Conservation (phyloP, 2,329 filamentous ascomycete genomes). For the Botrytis fragariae region DNA sequence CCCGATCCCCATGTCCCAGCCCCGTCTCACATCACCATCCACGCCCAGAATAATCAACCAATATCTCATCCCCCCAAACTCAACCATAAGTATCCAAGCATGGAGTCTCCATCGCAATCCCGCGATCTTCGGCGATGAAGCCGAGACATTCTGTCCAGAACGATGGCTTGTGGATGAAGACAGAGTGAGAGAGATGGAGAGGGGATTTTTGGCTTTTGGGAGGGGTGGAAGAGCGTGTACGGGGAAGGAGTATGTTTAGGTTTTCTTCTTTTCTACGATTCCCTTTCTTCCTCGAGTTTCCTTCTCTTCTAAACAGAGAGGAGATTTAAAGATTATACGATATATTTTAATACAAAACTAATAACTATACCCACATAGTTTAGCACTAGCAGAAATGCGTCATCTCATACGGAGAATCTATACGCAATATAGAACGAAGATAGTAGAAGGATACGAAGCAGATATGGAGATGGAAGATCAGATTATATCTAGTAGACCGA, state of each 20-base stretch:
- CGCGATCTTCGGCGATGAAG: conserved; percentile 68
- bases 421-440: conserved; percentile 51
- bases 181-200: conserved; percentile 69
- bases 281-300: background rate
- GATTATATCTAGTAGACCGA: conserved; percentile 46
- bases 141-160: conserved; percentile 75
- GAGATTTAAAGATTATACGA: fast-evolving
- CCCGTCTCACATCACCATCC: conserved; percentile 51
- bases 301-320: background rate
- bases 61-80: conserved; percentile 51
- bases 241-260: conserved; percentile 59
- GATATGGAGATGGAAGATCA: conserved; percentile 66
- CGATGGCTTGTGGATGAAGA: conserved; percentile 76
- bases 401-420: conserved; percentile 62
- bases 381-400: conserved; percentile 69
- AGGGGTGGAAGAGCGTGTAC: conserved; percentile 64
- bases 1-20: conserved; percentile 65
- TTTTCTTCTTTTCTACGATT: background rate
- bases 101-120: conserved; percentile 59
- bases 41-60: conserved; percentile 54
- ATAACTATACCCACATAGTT: conserved; percentile 24
- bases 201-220: conserved; percentile 64
- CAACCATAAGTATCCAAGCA: conserved; percentile 60
- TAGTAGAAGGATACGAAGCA: conserved; percentile 52
- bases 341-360: background rate